A percentile compares a stretch with the other conserved stretches of the same genome.
Conservation (phyloP, 306 rosid genomes). For the Hippophae rhamnoides region DNA sequence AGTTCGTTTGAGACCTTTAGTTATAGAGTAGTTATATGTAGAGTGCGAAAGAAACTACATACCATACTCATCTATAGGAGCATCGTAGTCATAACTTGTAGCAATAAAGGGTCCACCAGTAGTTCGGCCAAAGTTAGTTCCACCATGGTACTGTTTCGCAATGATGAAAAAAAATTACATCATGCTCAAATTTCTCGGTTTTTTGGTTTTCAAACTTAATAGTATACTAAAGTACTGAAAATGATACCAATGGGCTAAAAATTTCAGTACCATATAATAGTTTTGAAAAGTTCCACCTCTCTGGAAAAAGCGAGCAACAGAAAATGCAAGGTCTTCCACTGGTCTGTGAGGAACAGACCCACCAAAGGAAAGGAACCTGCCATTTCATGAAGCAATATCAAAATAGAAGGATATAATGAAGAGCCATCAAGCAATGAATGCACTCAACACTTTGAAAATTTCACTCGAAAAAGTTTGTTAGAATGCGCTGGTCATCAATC, state of each 20-base stretch:
- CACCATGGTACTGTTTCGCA: conserved; percentile 81
- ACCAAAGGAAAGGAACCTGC: conserved; percentile 77
- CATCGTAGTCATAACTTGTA: conserved; percentile 90
- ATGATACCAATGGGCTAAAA: conserved; percentile 7
- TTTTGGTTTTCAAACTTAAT: background rate
- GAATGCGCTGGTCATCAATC: too few relatives aligned
- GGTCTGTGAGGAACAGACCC: conserved; percentile 80
- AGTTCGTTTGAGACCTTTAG: too few relatives aligned
- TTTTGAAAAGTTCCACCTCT: conserved; percentile 90
- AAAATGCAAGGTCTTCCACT: conserved; percentile 77
- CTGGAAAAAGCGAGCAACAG: conserved; percentile 88
- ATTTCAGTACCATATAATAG: conserved; percentile 73
- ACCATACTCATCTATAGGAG: conserved; percentile 95
- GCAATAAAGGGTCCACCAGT: conserved; percentile 83
- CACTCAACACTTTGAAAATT: background rate
- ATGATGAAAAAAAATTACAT: conserved; percentile 17
- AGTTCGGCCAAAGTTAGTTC: conserved; percentile 76
- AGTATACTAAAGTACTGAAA: background rate
- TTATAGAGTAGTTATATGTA: too few relatives aligned
- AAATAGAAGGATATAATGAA: background rate
- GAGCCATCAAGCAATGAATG: conserved; percentile 2
- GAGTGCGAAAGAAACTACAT: conserved; percentile 27
- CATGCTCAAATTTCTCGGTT: conserved; percentile 3
- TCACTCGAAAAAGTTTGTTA: too few relatives aligned
- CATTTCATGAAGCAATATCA: conserved; percentile 2